Evolutionary conservation across 139 green algal species (phyloP).

Genomic region (Asterochloris sp.): DNA sequence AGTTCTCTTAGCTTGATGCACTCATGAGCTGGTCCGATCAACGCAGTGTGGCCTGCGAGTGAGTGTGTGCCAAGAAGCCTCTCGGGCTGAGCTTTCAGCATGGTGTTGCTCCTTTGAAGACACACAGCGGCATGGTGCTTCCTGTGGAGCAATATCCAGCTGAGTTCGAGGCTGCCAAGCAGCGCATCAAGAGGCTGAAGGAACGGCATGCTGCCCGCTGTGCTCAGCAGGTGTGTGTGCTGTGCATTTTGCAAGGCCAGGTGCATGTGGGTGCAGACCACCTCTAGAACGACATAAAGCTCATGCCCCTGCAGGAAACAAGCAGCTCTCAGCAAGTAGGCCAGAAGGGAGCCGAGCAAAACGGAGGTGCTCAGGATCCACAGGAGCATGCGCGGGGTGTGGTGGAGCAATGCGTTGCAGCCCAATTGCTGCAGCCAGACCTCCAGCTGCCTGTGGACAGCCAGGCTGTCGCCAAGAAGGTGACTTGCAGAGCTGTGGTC

Average conservation of each 20-base stretch:
- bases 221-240: neutral
- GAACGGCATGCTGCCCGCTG: neutral
- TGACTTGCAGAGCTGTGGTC: too few species aligned
- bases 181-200: conserved; percentile 18
- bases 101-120: too few species aligned
- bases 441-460: too few species aligned
- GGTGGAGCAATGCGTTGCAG: too few species aligned
- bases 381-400: neutral
- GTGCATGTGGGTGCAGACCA: neutral
- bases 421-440: too few species aligned
- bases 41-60: too few species aligned
- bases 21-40: too few species aligned
- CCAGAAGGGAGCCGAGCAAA: neutral
- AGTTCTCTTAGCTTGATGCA: too few species aligned
- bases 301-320: neutral
- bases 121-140: neutral
- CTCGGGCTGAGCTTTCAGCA: too few species aligned
- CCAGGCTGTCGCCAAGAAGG: too few species aligned
- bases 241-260: too few species aligned
- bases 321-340: neutral
- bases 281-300: neutral
- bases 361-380: neutral
- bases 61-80: too few species aligned
- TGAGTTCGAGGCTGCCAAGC: conserved; percentile 11
- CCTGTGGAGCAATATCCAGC: conserved; percentile 12